Evolutionary conservation across 1,284 basidiomycete genomes (phyloP).

Genomic region (Anthracocystis setariae): DNA sequence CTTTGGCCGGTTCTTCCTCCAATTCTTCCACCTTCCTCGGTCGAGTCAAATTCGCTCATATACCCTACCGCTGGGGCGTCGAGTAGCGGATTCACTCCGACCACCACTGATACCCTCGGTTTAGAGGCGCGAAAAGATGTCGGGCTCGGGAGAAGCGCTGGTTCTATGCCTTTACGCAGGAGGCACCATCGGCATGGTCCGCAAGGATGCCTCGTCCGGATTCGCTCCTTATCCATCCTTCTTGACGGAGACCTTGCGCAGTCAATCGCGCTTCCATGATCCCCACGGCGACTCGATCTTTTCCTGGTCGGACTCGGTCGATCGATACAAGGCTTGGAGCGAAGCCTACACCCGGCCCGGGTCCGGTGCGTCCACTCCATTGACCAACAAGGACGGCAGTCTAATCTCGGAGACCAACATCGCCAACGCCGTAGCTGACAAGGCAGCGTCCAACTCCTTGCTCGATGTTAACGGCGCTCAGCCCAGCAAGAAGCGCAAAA

Average conservation of each 20-base stretch:
- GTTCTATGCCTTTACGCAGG: conserved; percentile 86
- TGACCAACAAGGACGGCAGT: conserved; percentile 5
- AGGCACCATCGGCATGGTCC: conserved; percentile 75
- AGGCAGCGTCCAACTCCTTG: background rate
- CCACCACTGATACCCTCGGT: background rate
- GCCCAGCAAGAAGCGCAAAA: conserved; percentile 23
- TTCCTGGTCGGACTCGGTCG: conserved; percentile 60
- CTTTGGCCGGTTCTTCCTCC: background rate
- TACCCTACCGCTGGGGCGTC: background rate
- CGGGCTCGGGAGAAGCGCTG: conserved; percentile 60
- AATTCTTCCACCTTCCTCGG: background rate
- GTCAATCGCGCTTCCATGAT: conserved; percentile 85
- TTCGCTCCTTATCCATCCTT: conserved; percentile 89
- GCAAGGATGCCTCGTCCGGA: conserved; percentile 71
- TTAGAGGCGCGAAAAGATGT: conserved; percentile 15
- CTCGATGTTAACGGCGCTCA: conserved; percentile 17
- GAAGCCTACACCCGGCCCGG: conserved; percentile 55
- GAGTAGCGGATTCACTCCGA: background rate
- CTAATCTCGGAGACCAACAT: conserved; percentile 9
- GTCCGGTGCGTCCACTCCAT: conserved; percentile 46
- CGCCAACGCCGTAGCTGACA: conserved; percentile 24
- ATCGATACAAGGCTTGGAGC: conserved; percentile 61
- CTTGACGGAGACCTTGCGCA: conserved; percentile 77
- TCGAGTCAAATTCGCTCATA: conserved; percentile 5
- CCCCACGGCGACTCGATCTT: conserved; percentile 70